These are phyloP conservation scores for Cutaneotrichosporon mucoides DNA, from an alignment of 1,284 basidiomycete genomes.

Conservation along the genomic window DNA sequence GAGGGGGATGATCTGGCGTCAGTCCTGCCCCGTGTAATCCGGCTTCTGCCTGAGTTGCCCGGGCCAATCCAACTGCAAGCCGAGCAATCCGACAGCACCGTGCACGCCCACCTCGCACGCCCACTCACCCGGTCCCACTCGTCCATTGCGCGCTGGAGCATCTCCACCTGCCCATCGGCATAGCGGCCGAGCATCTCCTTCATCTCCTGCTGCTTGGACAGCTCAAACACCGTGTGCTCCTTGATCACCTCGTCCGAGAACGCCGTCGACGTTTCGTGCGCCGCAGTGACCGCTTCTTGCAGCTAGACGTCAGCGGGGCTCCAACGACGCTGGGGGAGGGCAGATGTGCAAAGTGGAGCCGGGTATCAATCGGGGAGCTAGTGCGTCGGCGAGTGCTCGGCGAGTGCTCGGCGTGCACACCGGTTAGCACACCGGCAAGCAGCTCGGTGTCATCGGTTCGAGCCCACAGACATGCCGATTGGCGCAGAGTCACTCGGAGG, in stretches of 20 bases:
- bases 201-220: constrained; percentile 88
- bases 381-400: too few species aligned
- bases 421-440: too few species aligned
- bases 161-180: constrained; percentile 90
- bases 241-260: constrained; percentile 90
- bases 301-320: constrained; percentile 55
- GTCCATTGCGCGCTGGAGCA: constrained; percentile 83
- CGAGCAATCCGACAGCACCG: too few species aligned
- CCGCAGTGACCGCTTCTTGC: constrained; percentile 89
- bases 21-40: not conserved
- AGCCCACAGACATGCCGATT: too few species aligned
- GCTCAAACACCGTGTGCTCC: constrained; percentile 85
- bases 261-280: constrained; percentile 90
- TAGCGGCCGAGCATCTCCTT: constrained; percentile 85
- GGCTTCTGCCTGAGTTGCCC: too few species aligned
- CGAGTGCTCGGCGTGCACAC: too few species aligned
- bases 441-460: too few species aligned
- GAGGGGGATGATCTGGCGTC: constrained; percentile 63
- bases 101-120: too few species aligned
- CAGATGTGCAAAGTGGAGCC: too few species aligned
- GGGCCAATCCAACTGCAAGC: too few species aligned
- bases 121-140: constrained; percentile 69
- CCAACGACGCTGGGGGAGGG: not conserved
- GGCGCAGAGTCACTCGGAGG: too few species aligned
- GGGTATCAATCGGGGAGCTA: too few species aligned